Evolutionary conservation across 2,329 filamentous ascomycete genomes (phyloP).

Genomic region (Sporothrix sp.): DNA sequence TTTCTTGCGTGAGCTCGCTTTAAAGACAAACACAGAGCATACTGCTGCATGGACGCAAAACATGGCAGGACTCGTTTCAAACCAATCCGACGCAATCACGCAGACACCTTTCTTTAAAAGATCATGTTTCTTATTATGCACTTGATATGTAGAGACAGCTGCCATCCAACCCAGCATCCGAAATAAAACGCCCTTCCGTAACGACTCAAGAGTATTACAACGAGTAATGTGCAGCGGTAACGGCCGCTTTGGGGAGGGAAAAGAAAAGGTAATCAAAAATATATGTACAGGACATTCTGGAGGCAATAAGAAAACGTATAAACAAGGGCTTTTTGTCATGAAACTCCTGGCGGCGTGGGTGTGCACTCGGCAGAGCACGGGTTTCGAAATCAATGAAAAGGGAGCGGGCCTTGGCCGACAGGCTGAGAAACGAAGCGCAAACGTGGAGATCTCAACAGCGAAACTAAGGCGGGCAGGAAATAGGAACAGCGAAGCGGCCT

Average conservation of each 20-base stretch:
- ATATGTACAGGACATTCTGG: constrained; percentile 12
- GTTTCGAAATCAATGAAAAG: neutral
- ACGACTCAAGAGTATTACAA: neutral
- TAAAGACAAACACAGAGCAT: too few species aligned
- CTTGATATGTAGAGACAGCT: constrained; percentile 1
- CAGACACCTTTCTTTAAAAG: too few species aligned
- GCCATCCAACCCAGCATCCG: neutral
- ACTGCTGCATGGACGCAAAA: too few species aligned
- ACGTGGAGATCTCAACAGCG: too few species aligned
- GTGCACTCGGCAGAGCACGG: neutral
- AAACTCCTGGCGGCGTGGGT: neutral
- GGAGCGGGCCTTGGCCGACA: neutral
- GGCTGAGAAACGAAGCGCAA: neutral
- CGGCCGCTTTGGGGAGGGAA: neutral
- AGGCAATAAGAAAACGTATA: neutral
- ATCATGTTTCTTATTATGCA: neutral
- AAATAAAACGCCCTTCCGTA: constrained; percentile 7
- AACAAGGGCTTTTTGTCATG: constrained; percentile 7
- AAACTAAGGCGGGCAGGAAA: too few species aligned
- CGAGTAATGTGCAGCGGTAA: neutral
- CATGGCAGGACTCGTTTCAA: too few species aligned
- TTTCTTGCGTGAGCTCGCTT: too few species aligned
- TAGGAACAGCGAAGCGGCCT: too few species aligned
- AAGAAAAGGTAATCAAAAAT: neutral
- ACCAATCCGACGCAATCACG: too few species aligned